Percentiles rank a stretch among this genome's conserved stretches.
These are phyloP conservation scores for Mycena haematopus DNA, from an alignment of 768 basidiomycete species.

Conservation along the genomic window DNA sequence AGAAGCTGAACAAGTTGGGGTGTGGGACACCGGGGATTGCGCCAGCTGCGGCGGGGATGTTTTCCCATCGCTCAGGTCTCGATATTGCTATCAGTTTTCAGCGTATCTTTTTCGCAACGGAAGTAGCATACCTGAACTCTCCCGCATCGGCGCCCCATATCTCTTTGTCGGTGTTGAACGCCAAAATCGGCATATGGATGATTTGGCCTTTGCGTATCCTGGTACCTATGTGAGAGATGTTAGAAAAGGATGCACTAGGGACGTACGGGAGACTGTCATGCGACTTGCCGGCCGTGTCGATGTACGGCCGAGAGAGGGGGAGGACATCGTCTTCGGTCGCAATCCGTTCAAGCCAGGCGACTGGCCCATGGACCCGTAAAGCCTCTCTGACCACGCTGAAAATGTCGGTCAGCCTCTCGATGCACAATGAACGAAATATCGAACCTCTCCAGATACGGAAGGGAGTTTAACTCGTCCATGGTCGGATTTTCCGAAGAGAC, in stretches of 20 bases:
- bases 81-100: too few species aligned
- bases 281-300: too few species aligned
- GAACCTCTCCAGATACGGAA: constrained; percentile 45
- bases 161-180: constrained; percentile 54
- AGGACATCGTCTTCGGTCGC: too few species aligned
- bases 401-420: not conserved
- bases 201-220: constrained; percentile 53
- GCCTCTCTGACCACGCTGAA: constrained; percentile 57
- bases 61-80: not conserved
- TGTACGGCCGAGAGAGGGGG: too few species aligned
- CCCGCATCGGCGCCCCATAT: constrained; percentile 31
- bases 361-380: constrained; percentile 61
- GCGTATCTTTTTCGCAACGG: too few species aligned
- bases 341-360: constrained; percentile 47
- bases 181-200: constrained; percentile 55
- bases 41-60: constrained; percentile 48
- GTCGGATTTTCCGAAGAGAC: constrained; percentile 43
- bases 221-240: not conserved
- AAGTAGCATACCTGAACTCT: too few species aligned
- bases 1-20: constrained; percentile 65
- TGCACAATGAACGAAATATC: not conserved
- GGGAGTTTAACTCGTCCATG: constrained; percentile 50
- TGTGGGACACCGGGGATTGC: constrained; percentile 61
- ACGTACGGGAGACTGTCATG: too few species aligned
- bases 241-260: too few species aligned